These are phyloP conservation scores for Boletus rubescentipes DNA, from an alignment of 768 basidiomycete species.

Conservation along the genomic window DNA sequence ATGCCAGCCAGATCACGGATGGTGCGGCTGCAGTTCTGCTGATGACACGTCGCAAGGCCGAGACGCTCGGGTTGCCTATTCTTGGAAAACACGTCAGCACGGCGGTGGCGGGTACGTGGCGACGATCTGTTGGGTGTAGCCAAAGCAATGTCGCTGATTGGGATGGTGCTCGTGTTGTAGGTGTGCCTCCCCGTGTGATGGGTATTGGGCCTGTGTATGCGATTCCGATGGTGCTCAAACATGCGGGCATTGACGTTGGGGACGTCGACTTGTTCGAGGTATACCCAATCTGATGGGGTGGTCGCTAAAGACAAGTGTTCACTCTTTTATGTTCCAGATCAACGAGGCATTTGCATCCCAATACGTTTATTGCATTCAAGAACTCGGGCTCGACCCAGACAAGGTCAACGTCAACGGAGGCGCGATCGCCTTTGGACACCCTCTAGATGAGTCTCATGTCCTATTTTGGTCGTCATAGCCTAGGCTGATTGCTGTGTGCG, in stretches of 20 bases:
- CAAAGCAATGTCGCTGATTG: neutral
- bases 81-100: constrained; percentile 81
- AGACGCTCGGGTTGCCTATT: constrained; percentile 67
- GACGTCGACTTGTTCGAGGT: constrained; percentile 86
- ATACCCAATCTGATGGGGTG: neutral
- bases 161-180: constrained; percentile 29
- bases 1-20: constrained; percentile 84
- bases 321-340: constrained; percentile 46
- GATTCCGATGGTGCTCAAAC: constrained; percentile 73
- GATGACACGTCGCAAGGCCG: constrained; percentile 79
- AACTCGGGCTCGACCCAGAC: constrained; percentile 57
- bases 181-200: constrained; percentile 81
- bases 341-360: constrained; percentile 92
- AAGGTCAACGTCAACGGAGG: constrained; percentile 90
- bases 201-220: constrained; percentile 84
- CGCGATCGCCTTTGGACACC: constrained; percentile 84
- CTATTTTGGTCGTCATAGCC: neutral
- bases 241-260: constrained; percentile 58
- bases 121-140: neutral
- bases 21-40: constrained; percentile 79
- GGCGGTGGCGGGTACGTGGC: constrained; percentile 53
- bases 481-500: constrained; percentile 12
- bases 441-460: constrained; percentile 60
- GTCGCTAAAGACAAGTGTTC: neutral
- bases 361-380: constrained; percentile 69